phyloP scores from a whole-genome alignment of 108 stramenopile species.

The Epipyxis sp. region DNA sequence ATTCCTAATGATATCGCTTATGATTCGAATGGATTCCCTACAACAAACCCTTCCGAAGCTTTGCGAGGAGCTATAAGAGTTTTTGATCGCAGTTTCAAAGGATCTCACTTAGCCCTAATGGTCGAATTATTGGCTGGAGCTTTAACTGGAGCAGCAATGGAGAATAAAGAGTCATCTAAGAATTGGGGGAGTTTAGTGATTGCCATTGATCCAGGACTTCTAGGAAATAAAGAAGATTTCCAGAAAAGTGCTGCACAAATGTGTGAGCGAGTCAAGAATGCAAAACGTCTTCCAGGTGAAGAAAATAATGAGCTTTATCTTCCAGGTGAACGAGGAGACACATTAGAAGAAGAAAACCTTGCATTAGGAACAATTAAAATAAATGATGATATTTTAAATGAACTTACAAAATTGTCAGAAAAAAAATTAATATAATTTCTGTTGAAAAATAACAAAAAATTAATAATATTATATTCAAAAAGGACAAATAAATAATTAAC shows the following conservation, averaged over 20 bases:
- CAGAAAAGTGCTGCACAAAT: constrained; percentile 9
- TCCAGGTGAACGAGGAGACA: constrained; percentile 35
- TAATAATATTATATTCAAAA: neutral
- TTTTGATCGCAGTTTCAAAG: constrained; percentile 51
- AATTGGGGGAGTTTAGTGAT: constrained; percentile 49
- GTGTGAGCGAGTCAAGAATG: constrained; percentile 28
- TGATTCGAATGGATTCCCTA: constrained; percentile 43
- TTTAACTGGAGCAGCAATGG: constrained; percentile 44
- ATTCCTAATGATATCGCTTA: constrained; percentile 52
- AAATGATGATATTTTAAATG: neutral
- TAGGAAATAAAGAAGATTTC: constrained; percentile 36
- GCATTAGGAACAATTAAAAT: constrained; percentile 6
- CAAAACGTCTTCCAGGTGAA: constrained; percentile 15
- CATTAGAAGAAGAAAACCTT: constrained; percentile 11
- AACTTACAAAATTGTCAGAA: neutral
- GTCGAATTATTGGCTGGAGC: constrained; percentile 49
- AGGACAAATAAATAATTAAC: neutral
- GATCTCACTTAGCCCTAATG: constrained; percentile 46
- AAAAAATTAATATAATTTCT: neutral
- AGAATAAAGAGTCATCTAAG: constrained; percentile 37
- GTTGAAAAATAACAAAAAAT: neutral
- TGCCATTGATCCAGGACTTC: constrained; percentile 46
- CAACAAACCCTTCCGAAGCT: constrained; percentile 41
- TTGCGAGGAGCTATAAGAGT: constrained; percentile 46
- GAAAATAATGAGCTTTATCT: neutral